These are phyloP conservation scores for Casuarina cunninghamiana DNA, from an alignment of 306 rosid species.

Conservation along the genomic window DNA sequence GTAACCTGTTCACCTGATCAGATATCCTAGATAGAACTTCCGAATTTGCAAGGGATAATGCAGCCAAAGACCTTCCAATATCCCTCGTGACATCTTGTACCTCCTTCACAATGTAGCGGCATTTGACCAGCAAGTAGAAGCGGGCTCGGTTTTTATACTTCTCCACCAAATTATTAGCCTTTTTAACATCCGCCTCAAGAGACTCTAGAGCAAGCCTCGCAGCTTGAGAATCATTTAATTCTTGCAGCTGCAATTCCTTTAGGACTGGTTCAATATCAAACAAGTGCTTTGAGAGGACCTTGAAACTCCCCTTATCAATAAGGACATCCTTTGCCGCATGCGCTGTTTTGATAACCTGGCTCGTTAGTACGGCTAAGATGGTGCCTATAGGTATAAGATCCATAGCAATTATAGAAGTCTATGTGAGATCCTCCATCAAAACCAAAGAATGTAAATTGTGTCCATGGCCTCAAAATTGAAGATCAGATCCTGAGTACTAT, in stretches of 20 bases:
- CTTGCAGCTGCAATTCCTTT: conserved; percentile 68
- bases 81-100: conserved; percentile 76
- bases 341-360: conserved; percentile 70
- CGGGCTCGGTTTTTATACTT: conserved; percentile 66
- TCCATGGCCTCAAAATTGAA: conserved; percentile 26
- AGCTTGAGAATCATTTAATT: conserved; percentile 75
- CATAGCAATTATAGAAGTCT: conserved; percentile 40
- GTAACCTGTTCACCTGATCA: conserved; percentile 64
- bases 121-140: conserved; percentile 63
- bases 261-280: conserved; percentile 67
- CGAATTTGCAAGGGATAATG: conserved; percentile 59
- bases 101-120: conserved; percentile 68
- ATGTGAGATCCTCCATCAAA: conserved; percentile 22
- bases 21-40: conserved; percentile 67
- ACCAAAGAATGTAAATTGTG: background rate
- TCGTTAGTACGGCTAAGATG: conserved; percentile 66
- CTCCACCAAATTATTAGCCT: conserved; percentile 63
- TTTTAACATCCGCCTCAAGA: conserved; percentile 73
- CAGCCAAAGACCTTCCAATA: conserved; percentile 63
- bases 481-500: conserved; percentile 14
- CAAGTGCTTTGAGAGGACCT: conserved; percentile 62
- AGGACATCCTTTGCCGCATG: conserved; percentile 68
- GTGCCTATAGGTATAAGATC: conserved; percentile 82
- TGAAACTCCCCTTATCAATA: conserved; percentile 67
- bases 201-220: conserved; percentile 64